phyloP scores from a whole-genome alignment of 306 rosid species.

The Canavalia gladiata region DNA sequence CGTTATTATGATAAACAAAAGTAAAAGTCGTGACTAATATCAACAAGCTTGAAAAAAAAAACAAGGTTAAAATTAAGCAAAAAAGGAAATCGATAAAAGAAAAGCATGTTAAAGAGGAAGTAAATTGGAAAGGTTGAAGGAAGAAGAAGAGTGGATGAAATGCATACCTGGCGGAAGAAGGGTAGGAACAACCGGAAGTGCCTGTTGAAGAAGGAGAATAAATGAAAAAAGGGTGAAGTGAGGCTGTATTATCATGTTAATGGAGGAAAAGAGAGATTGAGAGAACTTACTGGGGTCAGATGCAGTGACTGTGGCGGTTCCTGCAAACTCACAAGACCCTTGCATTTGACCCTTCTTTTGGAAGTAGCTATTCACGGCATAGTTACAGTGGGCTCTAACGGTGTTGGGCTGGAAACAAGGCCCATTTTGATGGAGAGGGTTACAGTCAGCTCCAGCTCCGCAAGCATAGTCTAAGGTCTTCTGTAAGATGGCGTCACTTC shows the following conservation, averaged over 20 bases:
- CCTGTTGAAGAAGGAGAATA: slow-evolving; percentile 62
- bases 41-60: slow-evolving; percentile 4
- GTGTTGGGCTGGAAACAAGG: slow-evolving; percentile 77
- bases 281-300: slow-evolving; percentile 75
- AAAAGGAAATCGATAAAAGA: neutral
- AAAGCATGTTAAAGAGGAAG: neutral
- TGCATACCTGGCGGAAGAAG: slow-evolving; percentile 80
- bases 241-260: neutral
- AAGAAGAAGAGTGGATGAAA: neutral
- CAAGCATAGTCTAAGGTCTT: slow-evolving; percentile 86
- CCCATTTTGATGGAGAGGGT: slow-evolving; percentile 60
- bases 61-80: neutral
- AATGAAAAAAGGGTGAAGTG: neutral
- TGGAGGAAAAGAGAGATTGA: neutral
- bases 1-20: slow-evolving; percentile 31
- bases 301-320: slow-evolving; percentile 58
- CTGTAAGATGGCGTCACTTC: slow-evolving; percentile 65
- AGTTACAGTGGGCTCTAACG: slow-evolving; percentile 77
- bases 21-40: slow-evolving; percentile 26
- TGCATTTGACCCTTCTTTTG: slow-evolving; percentile 74
- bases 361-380: slow-evolving; percentile 85
- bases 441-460: slow-evolving; percentile 93
- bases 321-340: slow-evolving; percentile 86
- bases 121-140: neutral
- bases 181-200: slow-evolving; percentile 68